These are phyloP conservation scores for Schizosaccharomyces osmophilus DNA, from an alignment of 805 yeast genomes.

Conservation along the genomic window DNA sequence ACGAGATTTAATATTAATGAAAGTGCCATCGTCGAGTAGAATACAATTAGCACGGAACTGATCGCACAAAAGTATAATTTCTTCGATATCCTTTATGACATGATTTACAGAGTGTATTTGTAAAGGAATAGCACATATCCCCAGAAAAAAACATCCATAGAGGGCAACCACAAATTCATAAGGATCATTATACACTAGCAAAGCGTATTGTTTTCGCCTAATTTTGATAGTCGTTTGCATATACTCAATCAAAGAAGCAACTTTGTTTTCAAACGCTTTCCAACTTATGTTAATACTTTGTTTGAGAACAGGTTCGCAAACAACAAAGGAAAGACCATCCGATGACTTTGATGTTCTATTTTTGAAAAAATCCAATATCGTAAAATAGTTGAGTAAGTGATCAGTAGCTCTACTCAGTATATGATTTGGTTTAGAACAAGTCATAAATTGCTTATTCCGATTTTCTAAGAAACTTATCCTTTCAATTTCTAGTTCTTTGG, in stretches of 20 bases:
- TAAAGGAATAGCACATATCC: constrained; percentile 58
- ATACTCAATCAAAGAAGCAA: constrained; percentile 50
- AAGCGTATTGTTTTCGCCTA: constrained; percentile 44
- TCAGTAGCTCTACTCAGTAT: constrained; percentile 48
- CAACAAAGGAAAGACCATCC: constrained; percentile 50
- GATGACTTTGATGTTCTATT: constrained; percentile 52
- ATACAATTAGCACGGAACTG: constrained; percentile 50
- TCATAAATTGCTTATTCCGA: constrained; percentile 27
- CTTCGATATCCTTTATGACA: constrained; percentile 47
- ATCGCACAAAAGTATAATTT: constrained; percentile 36
- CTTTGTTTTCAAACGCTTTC: constrained; percentile 55
- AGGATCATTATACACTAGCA: constrained; percentile 62
- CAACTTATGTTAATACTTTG: constrained; percentile 38
- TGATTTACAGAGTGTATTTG: constrained; percentile 43
- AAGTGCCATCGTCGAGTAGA: constrained; percentile 56
- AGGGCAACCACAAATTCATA: constrained; percentile 69
- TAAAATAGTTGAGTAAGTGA: constrained; percentile 44
- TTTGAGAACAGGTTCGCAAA: constrained; percentile 18
- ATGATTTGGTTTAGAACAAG: constrained; percentile 22
- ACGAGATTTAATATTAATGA: constrained; percentile 40
- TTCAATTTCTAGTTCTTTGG: constrained; percentile 21
- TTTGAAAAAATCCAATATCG: constrained; percentile 49
- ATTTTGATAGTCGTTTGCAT: constrained; percentile 41
- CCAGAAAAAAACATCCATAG: constrained; percentile 66
- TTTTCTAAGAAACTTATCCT: too few relatives aligned